Base-by-base conservation (phyloP, 2,329 filamentous ascomycete genomes). In the Colletotrichum endophyticum region DNA sequence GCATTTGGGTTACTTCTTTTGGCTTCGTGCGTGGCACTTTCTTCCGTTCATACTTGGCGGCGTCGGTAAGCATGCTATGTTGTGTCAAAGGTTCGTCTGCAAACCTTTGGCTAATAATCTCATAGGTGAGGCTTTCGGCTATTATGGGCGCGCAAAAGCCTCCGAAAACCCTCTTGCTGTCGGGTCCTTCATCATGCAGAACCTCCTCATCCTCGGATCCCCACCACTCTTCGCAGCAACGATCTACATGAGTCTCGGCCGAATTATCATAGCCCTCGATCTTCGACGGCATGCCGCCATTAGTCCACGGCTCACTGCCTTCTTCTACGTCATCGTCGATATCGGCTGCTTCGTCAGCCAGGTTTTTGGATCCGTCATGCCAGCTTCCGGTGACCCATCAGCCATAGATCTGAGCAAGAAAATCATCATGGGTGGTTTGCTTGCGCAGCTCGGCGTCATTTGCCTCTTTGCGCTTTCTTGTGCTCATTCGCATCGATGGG, bases 381-480 rank as follows among this genome's bases (percentile, higher is more conserved):
- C 80, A 0, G 79, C 79, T 4, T 80, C 79, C 27, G 79, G 79
- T 9, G 72, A 78, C 12, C 44, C 74, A 0, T 34, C 76, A 8
- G 66, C 76, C 16, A 77, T 80, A 1, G 70, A 74, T 8, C 66
- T 73, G 5, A 80, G 78, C 5, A 79, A 76, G 15, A 80, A 66
- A 0, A 76, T 79, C 15, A 81, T 82, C 64, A 71, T 80, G 15
- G 77, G 36, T 5, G 89, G 90, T 4, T 80, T 91, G 3, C 80
- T 87, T 13, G 79, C 90, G 8, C 90, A 91, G 78, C 84, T 91
- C 5, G 36, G 87, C 8, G 86, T 89, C 68, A 91, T 91, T 73
- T 82, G 82, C 12, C 83, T 90, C 56, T 91, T 91, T 76, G 80
- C 28, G 7, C 39, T 76, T 0, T 76, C 70, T 2, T 71, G 66